phyloP scores from a whole-genome alignment of 2,329 filamentous ascomycete genomes.

The Fusarium ambrosium region DNA sequence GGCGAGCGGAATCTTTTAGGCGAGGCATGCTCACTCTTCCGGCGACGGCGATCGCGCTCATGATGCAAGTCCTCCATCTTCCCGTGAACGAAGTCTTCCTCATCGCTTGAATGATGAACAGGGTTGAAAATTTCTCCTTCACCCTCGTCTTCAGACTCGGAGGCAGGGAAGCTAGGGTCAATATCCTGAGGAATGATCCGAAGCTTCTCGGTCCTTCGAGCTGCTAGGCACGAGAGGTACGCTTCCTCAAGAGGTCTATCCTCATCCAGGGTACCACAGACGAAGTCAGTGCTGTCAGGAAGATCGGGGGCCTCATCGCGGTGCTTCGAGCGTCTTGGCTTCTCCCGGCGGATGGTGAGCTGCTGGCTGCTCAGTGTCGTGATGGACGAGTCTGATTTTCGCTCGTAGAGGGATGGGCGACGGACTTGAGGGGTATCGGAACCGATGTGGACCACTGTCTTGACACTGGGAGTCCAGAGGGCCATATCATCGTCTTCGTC shows the following conservation, averaged over 20 bases:
- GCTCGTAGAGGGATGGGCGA: conserved; percentile 58
- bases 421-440: conserved; percentile 52
- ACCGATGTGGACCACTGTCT: conserved; percentile 53
- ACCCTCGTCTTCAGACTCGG: conserved; percentile 89
- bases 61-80: conserved; percentile 76
- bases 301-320: conserved; percentile 78
- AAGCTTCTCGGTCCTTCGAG: conserved; percentile 84
- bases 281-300: conserved; percentile 97
- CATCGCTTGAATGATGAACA: conserved; percentile 74
- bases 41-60: conserved; percentile 67
- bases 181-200: conserved; percentile 93
- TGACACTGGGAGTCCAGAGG: conserved; percentile 66
- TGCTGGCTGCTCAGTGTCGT: conserved; percentile 61
- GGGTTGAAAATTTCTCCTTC: conserved; percentile 76
- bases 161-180: conserved; percentile 96
- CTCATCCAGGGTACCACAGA: conserved; percentile 97
- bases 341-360: conserved; percentile 48
- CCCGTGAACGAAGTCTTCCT: conserved; percentile 77
- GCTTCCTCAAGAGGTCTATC: conserved; percentile 94
- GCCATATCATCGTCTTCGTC: conserved; percentile 74
- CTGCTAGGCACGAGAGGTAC: conserved; percentile 87
- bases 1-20: conserved; percentile 59
- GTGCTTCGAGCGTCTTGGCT: conserved; percentile 47
- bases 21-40: conserved; percentile 64
- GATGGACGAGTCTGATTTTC: conserved; percentile 73